Percentiles rank a stretch among this genome's conserved stretches.
Conservation (phyloP, 2,329 filamentous ascomycete species). For the Arachnopeziza araneosa region DNA sequence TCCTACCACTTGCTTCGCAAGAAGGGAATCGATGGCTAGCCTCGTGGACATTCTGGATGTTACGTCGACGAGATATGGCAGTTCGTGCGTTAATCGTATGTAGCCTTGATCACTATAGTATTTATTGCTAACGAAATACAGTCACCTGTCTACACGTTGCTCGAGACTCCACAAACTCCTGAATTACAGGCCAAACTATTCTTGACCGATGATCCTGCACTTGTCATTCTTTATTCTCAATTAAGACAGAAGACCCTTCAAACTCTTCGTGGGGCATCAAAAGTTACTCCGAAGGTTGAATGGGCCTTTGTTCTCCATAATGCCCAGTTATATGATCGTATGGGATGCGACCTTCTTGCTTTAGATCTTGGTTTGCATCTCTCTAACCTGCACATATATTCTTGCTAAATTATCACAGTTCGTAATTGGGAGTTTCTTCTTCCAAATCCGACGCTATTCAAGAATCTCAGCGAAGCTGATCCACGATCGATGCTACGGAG, state of each 20-base stretch:
- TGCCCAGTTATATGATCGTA: constrained; percentile 76
- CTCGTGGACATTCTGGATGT: constrained; percentile 93
- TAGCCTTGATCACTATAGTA: constrained; percentile 2
- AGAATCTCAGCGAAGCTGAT: constrained; percentile 34
- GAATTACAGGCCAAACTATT: constrained; percentile 73
- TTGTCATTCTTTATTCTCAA: constrained; percentile 82
- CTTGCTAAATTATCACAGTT: constrained; percentile 40
- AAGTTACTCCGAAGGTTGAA: constrained; percentile 73
- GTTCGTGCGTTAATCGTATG: constrained; percentile 76
- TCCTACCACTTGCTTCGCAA: constrained; percentile 69
- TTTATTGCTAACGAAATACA: constrained; percentile 32
- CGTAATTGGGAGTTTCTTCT: constrained; percentile 76
- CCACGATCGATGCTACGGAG: constrained; percentile 59
- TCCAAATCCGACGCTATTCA: constrained; percentile 38
- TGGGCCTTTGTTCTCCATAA: constrained; percentile 89
- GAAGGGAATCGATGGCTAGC: constrained; percentile 91
- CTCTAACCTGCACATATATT: background rate
- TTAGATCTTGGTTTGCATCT: constrained; percentile 65
- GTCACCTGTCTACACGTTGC: constrained; percentile 71
- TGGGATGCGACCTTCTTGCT: constrained; percentile 89
- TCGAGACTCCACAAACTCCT: constrained; percentile 62
- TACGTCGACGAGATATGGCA: constrained; percentile 75
- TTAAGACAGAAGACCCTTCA: constrained; percentile 76
- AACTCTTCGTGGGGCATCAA: constrained; percentile 78
- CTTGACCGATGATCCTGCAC: constrained; percentile 82